phyloP scores from a whole-genome alignment of 2,329 filamentous ascomycete species.

The Xenoacremonium recifei region DNA sequence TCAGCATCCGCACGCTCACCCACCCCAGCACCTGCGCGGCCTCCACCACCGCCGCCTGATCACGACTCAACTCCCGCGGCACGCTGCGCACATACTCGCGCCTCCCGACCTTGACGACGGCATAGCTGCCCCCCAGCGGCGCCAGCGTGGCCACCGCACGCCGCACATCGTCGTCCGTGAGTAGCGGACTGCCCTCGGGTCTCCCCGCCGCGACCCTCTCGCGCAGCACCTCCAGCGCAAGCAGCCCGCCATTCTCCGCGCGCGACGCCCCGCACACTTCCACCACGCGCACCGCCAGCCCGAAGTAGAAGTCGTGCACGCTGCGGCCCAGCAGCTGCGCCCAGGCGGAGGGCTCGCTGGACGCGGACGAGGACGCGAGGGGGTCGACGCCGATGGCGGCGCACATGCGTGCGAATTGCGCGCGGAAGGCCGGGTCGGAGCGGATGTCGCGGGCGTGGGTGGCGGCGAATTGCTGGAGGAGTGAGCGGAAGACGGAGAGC shows the following conservation, averaged over 20 bases:
- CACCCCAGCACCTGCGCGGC: conserved; percentile 87
- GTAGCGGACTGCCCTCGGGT: conserved; percentile 73
- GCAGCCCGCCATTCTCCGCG: conserved; percentile 87
- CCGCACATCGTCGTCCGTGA: conserved; percentile 90
- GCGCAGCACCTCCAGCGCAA: conserved; percentile 78
- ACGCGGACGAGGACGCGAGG: conserved; percentile 55
- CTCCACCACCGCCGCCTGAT: conserved; percentile 90
- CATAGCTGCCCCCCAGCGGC: conserved; percentile 86
- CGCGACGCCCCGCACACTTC: conserved; percentile 87
- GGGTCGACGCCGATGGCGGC: conserved; percentile 95
- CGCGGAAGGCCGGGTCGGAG: conserved; percentile 90
- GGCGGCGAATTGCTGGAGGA: conserved; percentile 91
- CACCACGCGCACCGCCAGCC: conserved; percentile 91
- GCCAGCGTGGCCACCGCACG: conserved; percentile 84
- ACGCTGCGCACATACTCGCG: conserved; percentile 88
- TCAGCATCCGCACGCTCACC: conserved; percentile 85
- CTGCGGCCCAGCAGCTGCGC: conserved; percentile 85
- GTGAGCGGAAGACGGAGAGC: conserved; percentile 90
- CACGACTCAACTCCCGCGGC: conserved; percentile 90
- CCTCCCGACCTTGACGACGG: conserved; percentile 77
- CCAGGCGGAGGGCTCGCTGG: conserved; percentile 72
- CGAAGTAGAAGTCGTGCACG: conserved; percentile 98
- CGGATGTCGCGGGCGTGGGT: conserved; percentile 96
- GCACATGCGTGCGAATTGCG: conserved; percentile 98
- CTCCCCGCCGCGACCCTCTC: conserved; percentile 71